Conservation (phyloP, 2,329 filamentous ascomycete species). For the Neopestalotiopsis sp. region DNA sequence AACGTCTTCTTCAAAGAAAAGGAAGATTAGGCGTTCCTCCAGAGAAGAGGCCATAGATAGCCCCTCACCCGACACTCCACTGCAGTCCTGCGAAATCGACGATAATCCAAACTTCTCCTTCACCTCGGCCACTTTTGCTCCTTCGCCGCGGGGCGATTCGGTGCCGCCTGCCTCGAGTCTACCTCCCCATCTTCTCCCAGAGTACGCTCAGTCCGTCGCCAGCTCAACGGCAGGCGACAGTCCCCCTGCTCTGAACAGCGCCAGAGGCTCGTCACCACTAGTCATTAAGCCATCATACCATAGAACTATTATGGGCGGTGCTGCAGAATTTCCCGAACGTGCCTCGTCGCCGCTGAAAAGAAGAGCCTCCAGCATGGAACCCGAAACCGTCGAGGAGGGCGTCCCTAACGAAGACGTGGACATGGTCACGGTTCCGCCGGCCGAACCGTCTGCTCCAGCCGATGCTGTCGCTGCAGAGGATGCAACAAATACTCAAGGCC, state of each 20-base stretch:
- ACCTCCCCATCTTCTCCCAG: slow-evolving; percentile 55
- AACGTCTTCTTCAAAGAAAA: slow-evolving; percentile 78
- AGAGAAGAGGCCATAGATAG: slow-evolving; percentile 44
- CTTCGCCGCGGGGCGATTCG: slow-evolving; percentile 40
- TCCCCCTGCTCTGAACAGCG: slow-evolving; percentile 45
- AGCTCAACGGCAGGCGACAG: slow-evolving; percentile 59
- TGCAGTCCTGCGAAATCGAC: slow-evolving; percentile 59
- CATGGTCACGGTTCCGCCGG: slow-evolving; percentile 43
- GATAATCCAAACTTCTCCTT: slow-evolving; percentile 58
- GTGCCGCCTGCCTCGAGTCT: slow-evolving; percentile 55
- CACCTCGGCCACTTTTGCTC: slow-evolving; percentile 46
- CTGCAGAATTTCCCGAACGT: slow-evolving; percentile 62
- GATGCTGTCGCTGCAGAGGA: slow-evolving; percentile 1
- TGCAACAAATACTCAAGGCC: not conserved
- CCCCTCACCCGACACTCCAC: slow-evolving; percentile 49
- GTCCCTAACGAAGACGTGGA: slow-evolving; percentile 51
- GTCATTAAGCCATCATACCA: slow-evolving; percentile 49
- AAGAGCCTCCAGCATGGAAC: slow-evolving; percentile 67
- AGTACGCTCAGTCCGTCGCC: slow-evolving; percentile 60
- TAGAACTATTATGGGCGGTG: slow-evolving; percentile 65
- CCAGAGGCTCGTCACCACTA: slow-evolving; percentile 58
- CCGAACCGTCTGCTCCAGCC: slow-evolving; percentile 19
- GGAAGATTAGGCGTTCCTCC: slow-evolving; percentile 63
- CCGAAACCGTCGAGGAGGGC: slow-evolving; percentile 43
- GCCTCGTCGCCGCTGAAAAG: slow-evolving; percentile 71